phyloP scores from a whole-genome alignment of 306 rosid genomes.

The Dalbergia oliveri region DNA sequence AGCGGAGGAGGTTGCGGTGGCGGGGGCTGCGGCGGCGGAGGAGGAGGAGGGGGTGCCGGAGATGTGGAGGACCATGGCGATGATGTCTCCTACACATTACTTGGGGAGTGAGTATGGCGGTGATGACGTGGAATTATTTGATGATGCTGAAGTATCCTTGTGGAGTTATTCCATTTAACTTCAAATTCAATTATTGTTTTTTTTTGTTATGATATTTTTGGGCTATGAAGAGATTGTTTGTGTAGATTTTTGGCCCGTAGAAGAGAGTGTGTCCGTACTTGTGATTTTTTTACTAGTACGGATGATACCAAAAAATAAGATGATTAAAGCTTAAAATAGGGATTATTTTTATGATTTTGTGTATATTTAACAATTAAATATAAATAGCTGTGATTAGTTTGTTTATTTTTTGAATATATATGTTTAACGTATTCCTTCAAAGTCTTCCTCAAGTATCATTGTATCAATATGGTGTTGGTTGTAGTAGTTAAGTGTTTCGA shows the following conservation, averaged over 20 bases:
- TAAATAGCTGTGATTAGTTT: not conserved
- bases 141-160: slow-evolving; percentile 55
- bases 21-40: slow-evolving; percentile 40
- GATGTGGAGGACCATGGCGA: slow-evolving; percentile 65
- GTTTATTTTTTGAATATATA: not conserved
- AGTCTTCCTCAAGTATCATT: too few relatives aligned
- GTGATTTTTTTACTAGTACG: not conserved
- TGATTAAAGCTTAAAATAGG: not conserved
- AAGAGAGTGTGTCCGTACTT: not conserved
- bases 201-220: not conserved
- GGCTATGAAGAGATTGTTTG: not conserved
- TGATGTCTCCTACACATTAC: slow-evolving; percentile 58
- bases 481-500: too few relatives aligned
- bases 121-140: slow-evolving; percentile 57
- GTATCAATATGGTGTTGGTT: too few relatives aligned
- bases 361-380: not conserved
- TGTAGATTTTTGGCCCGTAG: not conserved
- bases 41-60: slow-evolving; percentile 66
- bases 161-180: slow-evolving; percentile 63
- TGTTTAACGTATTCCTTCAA: not conserved
- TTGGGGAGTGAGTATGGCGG: slow-evolving; percentile 13
- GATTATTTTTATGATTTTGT: not conserved
- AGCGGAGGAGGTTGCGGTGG: not conserved
- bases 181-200: not conserved
- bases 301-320: not conserved